A percentile compares a stretch with the other conserved stretches of the same genome.
phyloP scores from a whole-genome alignment of 768 basidiomycete species.

The Pisolithus albus region DNA sequence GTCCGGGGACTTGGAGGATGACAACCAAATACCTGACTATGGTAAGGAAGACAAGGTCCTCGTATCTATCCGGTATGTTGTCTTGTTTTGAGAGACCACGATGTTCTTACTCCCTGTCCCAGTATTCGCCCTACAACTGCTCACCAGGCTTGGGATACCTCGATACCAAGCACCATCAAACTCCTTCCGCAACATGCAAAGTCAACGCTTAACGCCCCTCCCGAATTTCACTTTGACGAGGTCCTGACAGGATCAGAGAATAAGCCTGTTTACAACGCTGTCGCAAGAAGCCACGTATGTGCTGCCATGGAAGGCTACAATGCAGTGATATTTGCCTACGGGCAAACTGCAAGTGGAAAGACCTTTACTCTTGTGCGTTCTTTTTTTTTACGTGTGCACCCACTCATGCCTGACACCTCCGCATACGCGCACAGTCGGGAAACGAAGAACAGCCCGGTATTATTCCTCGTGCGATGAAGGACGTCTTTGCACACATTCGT shows the following conservation, averaged over 20 bases:
- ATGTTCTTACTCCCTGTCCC: constrained; percentile 2
- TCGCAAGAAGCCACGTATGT: constrained; percentile 71
- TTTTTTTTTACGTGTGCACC: neutral
- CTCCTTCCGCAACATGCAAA: constrained; percentile 54
- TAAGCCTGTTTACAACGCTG: constrained; percentile 69
- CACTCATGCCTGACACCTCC: constrained; percentile 23
- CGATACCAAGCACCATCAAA: constrained; percentile 46
- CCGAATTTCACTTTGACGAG: constrained; percentile 64
- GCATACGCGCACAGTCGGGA: constrained; percentile 44
- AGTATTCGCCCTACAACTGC: constrained; percentile 58
- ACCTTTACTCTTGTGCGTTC: constrained; percentile 54
- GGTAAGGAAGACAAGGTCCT: constrained; percentile 82
- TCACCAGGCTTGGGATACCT: constrained; percentile 51
- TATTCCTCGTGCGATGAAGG: constrained; percentile 87
- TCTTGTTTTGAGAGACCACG: neutral
- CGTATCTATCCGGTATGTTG: constrained; percentile 65
- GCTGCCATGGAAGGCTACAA: constrained; percentile 98
- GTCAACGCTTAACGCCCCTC: constrained; percentile 30
- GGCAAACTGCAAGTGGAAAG: constrained; percentile 81
- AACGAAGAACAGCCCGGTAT: constrained; percentile 85
- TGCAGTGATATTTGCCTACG: constrained; percentile 90
- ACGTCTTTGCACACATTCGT: constrained; percentile 82
- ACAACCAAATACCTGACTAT: constrained; percentile 44
- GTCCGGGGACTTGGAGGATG: constrained; percentile 57
- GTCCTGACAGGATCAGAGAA: constrained; percentile 75